phyloP scores from a whole-genome alignment of 306 rosid genomes.

The Sicyos edulis region DNA sequence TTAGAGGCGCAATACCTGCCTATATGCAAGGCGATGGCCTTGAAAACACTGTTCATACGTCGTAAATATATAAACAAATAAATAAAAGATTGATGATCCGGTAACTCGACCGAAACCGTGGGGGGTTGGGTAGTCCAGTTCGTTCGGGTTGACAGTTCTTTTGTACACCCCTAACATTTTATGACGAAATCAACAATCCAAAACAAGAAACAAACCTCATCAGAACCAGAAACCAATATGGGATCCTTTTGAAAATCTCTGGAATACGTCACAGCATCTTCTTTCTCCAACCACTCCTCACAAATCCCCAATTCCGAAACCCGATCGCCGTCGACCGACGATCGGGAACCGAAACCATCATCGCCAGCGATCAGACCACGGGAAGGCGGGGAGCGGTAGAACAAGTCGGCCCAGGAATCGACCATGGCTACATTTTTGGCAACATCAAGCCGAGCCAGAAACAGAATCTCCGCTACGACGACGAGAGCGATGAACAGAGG shows the following conservation, averaged over 20 bases:
- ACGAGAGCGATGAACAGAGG: conserved; percentile 59
- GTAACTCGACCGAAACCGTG: too few species aligned
- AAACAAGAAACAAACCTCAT: conserved; percentile 43
- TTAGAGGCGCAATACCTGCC: too few species aligned
- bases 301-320: conserved; percentile 44
- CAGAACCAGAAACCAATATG: conserved; percentile 57
- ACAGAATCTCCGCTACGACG: conserved; percentile 76
- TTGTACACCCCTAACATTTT: too few species aligned
- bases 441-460: conserved; percentile 71
- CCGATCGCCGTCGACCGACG: conserved; percentile 25
- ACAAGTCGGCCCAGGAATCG: conserved; percentile 61
- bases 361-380: conserved; percentile 22
- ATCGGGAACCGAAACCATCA: conserved; percentile 32
- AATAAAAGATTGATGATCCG: too few species aligned
- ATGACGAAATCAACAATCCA: background rate
- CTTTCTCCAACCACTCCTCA: conserved; percentile 80
- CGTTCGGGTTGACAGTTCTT: too few species aligned
- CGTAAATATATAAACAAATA: too few species aligned
- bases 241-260: conserved; percentile 69
- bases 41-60: too few species aligned
- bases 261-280: conserved; percentile 60
- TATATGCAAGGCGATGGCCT: too few species aligned
- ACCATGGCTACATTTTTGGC: conserved; percentile 67
- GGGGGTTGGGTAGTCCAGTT: too few species aligned
- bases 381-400: conserved; percentile 35